Evolutionary conservation across 116 monocot genomes (phyloP).

Genomic region (Papilionanthe hybrid): DNA sequence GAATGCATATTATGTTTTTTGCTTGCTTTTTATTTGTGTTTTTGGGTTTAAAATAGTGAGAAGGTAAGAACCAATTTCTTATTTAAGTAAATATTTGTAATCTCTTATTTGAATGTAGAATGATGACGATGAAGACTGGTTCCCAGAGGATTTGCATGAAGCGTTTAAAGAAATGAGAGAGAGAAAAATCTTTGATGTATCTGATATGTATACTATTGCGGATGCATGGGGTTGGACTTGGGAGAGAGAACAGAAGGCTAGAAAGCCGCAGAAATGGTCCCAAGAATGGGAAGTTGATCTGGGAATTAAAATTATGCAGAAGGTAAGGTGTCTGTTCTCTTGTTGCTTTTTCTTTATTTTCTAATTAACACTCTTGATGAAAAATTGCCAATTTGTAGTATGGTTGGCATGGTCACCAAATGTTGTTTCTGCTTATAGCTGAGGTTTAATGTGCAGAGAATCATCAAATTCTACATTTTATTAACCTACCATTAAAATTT

Average conservation of each 20-base stretch:
- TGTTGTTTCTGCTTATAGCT: not conserved
- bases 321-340: slow-evolving; percentile 38
- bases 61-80: not conserved
- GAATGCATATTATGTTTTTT: not conserved
- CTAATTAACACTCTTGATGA: not conserved
- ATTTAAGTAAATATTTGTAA: not conserved
- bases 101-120: slow-evolving; percentile 33
- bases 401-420: not conserved
- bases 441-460: not conserved
- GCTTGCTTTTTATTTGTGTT: not conserved
- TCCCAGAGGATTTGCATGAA: slow-evolving; percentile 75
- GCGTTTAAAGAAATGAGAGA: slow-evolving; percentile 90
- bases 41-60: not conserved
- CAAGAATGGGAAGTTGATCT: slow-evolving; percentile 97
- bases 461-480: not conserved
- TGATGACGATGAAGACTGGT: slow-evolving; percentile 87
- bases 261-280: slow-evolving; percentile 77
- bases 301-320: slow-evolving; percentile 86
- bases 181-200: slow-evolving; percentile 72
- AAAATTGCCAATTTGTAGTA: too few relatives aligned
- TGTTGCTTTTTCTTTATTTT: not conserved
- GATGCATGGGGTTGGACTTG: slow-evolving; percentile 99
- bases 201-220: slow-evolving; percentile 89
- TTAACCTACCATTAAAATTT: not conserved
- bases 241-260: slow-evolving; percentile 79